Conservation (phyloP, 2,329 filamentous ascomycete genomes). For the Fusarium graminum region DNA sequence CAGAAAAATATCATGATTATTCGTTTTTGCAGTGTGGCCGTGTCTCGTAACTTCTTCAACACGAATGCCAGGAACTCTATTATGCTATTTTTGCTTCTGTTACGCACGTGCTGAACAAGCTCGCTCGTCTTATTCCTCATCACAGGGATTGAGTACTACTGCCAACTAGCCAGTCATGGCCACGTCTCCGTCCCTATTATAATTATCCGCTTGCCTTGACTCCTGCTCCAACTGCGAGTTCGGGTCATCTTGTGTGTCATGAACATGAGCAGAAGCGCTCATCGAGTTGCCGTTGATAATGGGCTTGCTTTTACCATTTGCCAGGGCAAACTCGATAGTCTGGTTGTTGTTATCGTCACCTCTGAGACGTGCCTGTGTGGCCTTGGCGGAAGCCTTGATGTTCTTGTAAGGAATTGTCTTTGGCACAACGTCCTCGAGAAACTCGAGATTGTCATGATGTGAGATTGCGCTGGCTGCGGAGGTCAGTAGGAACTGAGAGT, state of each 20-base stretch:
- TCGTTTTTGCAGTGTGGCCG: constrained; percentile 28
- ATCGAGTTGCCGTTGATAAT: constrained; percentile 50
- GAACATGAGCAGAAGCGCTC: constrained; percentile 40
- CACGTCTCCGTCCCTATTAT: constrained; percentile 64
- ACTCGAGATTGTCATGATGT: constrained; percentile 93
- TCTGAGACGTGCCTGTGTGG: constrained; percentile 61
- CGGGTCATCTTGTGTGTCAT: constrained; percentile 57
- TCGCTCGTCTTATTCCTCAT: background rate
- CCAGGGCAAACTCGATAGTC: constrained; percentile 33
- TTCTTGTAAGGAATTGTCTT: constrained; percentile 85
- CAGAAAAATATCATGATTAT: constrained; percentile 35
- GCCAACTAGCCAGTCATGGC: constrained; percentile 68
- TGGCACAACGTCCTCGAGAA: constrained; percentile 90
- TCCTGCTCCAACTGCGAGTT: constrained; percentile 68
- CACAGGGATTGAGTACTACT: background rate
- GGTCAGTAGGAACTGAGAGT: constrained; percentile 11
- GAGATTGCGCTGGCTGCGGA: constrained; percentile 81
- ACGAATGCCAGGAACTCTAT: background rate
- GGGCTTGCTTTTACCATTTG: constrained; percentile 50
- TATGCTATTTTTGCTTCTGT: constrained; percentile 2
- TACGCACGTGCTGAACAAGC: background rate
- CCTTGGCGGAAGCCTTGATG: constrained; percentile 74
- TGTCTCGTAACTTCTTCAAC: constrained; percentile 8
- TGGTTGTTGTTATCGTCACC: constrained; percentile 57
- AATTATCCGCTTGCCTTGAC: constrained; percentile 61